Evolutionary conservation across 2,329 filamentous ascomycete species (phyloP).

Genomic region (Pseudocercospora musae): DNA sequence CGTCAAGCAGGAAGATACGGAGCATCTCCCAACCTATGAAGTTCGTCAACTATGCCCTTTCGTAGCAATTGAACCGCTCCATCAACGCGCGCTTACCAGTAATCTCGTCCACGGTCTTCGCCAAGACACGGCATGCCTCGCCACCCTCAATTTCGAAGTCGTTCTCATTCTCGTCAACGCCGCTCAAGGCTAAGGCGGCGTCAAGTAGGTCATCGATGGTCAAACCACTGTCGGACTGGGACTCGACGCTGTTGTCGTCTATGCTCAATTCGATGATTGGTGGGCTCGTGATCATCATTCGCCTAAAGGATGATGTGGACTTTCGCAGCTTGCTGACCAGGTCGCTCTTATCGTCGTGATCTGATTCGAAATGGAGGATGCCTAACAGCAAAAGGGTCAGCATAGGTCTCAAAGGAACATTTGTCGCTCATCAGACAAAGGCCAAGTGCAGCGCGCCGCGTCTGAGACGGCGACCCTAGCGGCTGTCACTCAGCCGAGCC

Average conservation of each 20-base stretch:
- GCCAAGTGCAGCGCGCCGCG: no score
- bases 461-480: no score
- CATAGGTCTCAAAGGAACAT: no score
- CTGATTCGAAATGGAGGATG: neutral
- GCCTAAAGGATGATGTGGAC: neutral
- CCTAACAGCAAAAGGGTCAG: no score
- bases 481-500: no score
- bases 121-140: neutral
- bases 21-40: neutral
- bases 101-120: conserved; percentile 1
- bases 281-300: neutral
- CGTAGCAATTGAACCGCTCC: neutral
- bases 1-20: neutral
- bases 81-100: neutral
- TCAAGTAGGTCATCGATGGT: neutral
- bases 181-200: neutral
- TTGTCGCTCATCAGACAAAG: no score
- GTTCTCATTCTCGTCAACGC: conserved; percentile 1
- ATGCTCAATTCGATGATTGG: neutral
- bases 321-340: neutral
- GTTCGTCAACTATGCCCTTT: neutral
- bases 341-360: neutral
- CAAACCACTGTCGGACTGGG: neutral
- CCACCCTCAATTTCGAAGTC: neutral
- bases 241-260: neutral